These are phyloP conservation scores for Hyaloperonospora arabidopsidis DNA, from an alignment of 352 stramenopile species.

Conservation along the genomic window DNA sequence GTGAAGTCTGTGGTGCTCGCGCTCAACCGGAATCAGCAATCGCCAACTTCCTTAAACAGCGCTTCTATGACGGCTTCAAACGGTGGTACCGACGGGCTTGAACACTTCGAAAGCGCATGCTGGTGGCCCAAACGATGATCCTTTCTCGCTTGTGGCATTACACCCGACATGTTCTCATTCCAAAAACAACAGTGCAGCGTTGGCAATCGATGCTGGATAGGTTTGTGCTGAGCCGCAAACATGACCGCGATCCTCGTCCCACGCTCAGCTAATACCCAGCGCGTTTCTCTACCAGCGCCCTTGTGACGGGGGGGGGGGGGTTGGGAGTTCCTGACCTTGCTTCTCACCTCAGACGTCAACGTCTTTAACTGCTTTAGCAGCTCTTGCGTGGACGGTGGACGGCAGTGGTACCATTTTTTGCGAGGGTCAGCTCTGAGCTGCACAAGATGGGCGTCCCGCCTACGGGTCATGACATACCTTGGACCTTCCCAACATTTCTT, in stretches of 20 bases:
- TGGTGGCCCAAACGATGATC: slow-evolving; percentile 7
- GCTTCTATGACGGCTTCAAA: background rate
- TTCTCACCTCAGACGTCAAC: background rate
- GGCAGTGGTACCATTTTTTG: background rate
- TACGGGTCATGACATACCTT: background rate
- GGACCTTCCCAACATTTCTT: background rate
- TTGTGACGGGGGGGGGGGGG: background rate
- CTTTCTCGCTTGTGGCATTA: slow-evolving; percentile 2
- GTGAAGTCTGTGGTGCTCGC: background rate
- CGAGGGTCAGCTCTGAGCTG: background rate
- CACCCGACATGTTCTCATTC: background rate
- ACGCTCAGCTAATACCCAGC: background rate
- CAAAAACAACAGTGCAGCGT: background rate
- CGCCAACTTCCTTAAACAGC: background rate
- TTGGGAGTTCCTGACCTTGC: background rate
- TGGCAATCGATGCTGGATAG: background rate
- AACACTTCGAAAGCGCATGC: slow-evolving; percentile 1
- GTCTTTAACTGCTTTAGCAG: background rate
- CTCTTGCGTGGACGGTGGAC: background rate
- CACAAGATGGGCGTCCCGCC: background rate
- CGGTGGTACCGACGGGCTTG: slow-evolving; percentile 2
- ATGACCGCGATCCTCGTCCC: background rate
- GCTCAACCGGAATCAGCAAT: background rate
- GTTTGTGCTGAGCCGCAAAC: background rate
- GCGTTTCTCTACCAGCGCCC: background rate